Conservation (phyloP, 2,329 filamentous ascomycete species). For the Septoria linicola region DNA sequence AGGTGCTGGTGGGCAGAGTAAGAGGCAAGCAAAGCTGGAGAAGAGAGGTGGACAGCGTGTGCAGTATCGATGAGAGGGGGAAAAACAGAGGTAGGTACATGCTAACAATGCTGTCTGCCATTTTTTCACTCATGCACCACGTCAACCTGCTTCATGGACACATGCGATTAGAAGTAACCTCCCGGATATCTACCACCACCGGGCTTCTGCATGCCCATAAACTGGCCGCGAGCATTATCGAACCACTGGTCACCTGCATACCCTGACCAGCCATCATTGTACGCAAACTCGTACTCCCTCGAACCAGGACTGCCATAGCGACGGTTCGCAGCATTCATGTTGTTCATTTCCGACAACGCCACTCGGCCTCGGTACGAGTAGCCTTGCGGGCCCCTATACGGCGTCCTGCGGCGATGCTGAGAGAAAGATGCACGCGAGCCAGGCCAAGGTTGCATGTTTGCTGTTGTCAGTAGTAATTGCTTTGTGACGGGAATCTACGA, state of each 20-base stretch:
- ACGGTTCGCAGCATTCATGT: not conserved
- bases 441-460: not conserved
- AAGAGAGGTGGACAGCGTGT: conserved; percentile 53
- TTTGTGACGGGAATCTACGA: too few species aligned
- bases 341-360: not conserved
- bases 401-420: not conserved
- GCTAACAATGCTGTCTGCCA: not conserved
- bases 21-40: conserved; percentile 53
- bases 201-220: conserved; percentile 11
- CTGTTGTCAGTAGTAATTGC: too few species aligned
- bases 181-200: conserved; percentile 2
- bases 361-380: not conserved
- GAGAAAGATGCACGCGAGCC: not conserved
- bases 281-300: conserved; percentile 1
- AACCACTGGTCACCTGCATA: not conserved
- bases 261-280: not conserved
- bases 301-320: not conserved
- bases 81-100: not conserved
- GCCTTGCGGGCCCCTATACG: not conserved
- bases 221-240: not conserved
- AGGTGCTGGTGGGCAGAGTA: conserved; percentile 43
- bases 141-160: too few species aligned
- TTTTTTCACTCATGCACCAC: too few species aligned
- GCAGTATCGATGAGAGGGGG: conserved; percentile 45
- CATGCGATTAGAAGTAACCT: not conserved